phyloP scores from a whole-genome alignment of 768 basidiomycete genomes.

The Xanthoconium purpureum region DNA sequence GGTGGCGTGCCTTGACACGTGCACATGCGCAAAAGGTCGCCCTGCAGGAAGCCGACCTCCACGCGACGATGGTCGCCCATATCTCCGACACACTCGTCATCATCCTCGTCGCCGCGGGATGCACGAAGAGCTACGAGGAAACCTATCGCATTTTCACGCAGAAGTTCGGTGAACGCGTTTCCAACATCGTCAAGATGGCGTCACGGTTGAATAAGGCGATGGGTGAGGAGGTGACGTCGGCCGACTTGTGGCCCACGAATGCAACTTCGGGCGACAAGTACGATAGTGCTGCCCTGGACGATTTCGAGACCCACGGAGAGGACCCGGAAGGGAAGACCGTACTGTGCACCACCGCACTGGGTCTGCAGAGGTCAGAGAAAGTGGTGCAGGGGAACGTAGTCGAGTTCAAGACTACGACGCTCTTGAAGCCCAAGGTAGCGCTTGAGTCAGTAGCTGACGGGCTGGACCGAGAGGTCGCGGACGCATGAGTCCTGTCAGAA shows the following conservation, averaged over 20 bases:
- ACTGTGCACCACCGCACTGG: slow-evolving; percentile 58
- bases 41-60: slow-evolving; percentile 31
- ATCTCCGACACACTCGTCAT: slow-evolving; percentile 43
- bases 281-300: slow-evolving; percentile 44
- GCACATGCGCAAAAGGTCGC: slow-evolving; percentile 38
- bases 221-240: slow-evolving; percentile 56
- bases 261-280: slow-evolving; percentile 42
- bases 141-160: slow-evolving; percentile 30
- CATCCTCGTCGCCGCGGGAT: slow-evolving; percentile 41
- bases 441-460: slow-evolving; percentile 35
- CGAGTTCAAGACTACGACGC: slow-evolving; percentile 47
- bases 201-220: slow-evolving; percentile 43
- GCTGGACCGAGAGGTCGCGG: slow-evolving; percentile 24
- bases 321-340: slow-evolving; percentile 28
- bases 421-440: slow-evolving; percentile 57
- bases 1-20: slow-evolving; percentile 56
- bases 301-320: slow-evolving; percentile 32
- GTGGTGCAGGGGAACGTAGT: slow-evolving; percentile 35
- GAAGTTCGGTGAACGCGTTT: slow-evolving; percentile 35
- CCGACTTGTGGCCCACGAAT: slow-evolving; percentile 52
- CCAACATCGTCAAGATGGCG: slow-evolving; percentile 34
- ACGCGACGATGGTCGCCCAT: slow-evolving; percentile 41
- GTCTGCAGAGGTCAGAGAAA: slow-evolving; percentile 41
- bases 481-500: slow-evolving; percentile 7
- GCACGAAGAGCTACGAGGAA: slow-evolving; percentile 33